Conservation (phyloP, 2,329 filamentous ascomycete genomes). For the Diaporthe australafricana region DNA sequence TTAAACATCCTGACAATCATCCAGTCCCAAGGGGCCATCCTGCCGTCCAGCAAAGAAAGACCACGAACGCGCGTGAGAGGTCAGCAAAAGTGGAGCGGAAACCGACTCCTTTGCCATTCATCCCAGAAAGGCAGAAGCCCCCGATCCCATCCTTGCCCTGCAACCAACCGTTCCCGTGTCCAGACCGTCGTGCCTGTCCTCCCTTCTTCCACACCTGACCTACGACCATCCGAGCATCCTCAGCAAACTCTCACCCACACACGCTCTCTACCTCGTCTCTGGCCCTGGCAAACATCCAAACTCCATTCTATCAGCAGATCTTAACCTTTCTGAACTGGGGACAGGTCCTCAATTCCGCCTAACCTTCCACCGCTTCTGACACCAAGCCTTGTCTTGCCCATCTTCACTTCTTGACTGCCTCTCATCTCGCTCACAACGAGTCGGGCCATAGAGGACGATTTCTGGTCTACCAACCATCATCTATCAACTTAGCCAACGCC, state of each 20-base stretch:
- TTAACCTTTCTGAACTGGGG: constrained; percentile 37
- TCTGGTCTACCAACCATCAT: constrained; percentile 11
- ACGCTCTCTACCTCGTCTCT: constrained; percentile 22
- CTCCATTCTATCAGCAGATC: constrained; percentile 36
- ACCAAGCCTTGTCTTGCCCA: constrained; percentile 6
- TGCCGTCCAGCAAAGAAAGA: constrained; percentile 5
- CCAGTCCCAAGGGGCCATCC: constrained; percentile 20
- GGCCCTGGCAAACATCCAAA: constrained; percentile 23
- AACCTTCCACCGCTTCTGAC: constrained; percentile 24
- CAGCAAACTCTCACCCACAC: constrained; percentile 9
- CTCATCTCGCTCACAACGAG: neutral
- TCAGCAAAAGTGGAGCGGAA: constrained; percentile 32
- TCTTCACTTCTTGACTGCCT: constrained; percentile 23
- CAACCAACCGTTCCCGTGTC: constrained; percentile 23
- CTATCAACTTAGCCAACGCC: neutral
- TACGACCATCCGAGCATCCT: neutral
- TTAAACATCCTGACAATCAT: constrained; percentile 1
- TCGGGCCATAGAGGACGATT: neutral
- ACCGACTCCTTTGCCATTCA: constrained; percentile 29
- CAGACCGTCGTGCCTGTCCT: constrained; percentile 20
- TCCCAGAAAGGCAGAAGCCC: constrained; percentile 30
- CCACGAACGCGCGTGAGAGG: constrained; percentile 4
- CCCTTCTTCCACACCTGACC: constrained; percentile 28
- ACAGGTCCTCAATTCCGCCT: constrained; percentile 37
- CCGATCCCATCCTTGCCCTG: constrained; percentile 29